phyloP scores from a whole-genome alignment of 345 rosid species.

The Hevea brasiliensis region DNA sequence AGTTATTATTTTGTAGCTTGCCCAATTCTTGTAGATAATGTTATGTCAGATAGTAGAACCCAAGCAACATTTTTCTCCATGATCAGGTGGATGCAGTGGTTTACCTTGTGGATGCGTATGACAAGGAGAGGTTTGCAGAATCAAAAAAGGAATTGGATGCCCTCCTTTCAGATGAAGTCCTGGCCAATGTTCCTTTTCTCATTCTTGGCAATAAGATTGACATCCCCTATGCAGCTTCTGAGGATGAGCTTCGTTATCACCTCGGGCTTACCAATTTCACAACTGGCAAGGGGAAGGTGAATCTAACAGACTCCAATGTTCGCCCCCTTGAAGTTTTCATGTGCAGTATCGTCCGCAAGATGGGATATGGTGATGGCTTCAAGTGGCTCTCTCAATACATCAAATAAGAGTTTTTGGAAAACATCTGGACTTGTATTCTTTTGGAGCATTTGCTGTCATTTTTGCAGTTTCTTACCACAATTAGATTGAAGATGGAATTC shows the following conservation, averaged over 20 bases:
- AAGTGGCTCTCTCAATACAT: constrained; percentile 66
- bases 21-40: not conserved
- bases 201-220: constrained; percentile 62
- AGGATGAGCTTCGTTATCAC: constrained; percentile 53
- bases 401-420: constrained; percentile 38
- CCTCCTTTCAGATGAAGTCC: constrained; percentile 53
- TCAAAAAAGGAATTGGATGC: constrained; percentile 59
- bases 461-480: constrained; percentile 19
- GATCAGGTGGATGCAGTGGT: constrained; percentile 58
- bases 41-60: not conserved
- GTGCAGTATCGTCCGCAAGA: constrained; percentile 65
- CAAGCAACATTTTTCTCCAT: not conserved
- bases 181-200: constrained; percentile 53
- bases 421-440: constrained; percentile 20
- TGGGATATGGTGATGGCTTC: constrained; percentile 70
- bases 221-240: constrained; percentile 53
- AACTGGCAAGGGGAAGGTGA: constrained; percentile 56
- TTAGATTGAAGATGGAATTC: constrained; percentile 23
- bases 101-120: constrained; percentile 60
- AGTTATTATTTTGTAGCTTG: not conserved
- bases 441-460: constrained; percentile 4
- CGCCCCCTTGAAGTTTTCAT: constrained; percentile 58
- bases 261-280: constrained; percentile 56
- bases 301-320: constrained; percentile 39
- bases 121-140: constrained; percentile 61